These are phyloP conservation scores for Aspergillus brunneoviolaceus DNA, from an alignment of 2,329 filamentous ascomycete species.

Conservation along the genomic window DNA sequence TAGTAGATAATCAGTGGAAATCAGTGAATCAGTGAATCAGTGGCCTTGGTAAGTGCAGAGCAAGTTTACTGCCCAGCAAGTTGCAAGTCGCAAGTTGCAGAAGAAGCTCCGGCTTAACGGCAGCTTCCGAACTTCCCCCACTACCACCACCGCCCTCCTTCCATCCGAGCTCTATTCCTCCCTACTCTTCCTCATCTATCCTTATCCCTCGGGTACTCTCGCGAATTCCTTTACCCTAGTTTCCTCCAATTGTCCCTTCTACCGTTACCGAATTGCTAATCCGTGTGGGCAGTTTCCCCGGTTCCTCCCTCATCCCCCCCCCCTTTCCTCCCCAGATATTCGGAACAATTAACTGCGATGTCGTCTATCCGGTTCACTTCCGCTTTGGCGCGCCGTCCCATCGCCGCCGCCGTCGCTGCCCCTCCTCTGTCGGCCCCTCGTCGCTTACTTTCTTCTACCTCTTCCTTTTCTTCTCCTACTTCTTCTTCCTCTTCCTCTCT, in stretches of 20 bases:
- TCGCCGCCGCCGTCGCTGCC: conserved; percentile 31
- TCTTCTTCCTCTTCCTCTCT: conserved; percentile 28
- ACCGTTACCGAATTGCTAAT: conserved; percentile 14
- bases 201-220: conserved; percentile 33
- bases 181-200: conserved; percentile 1
- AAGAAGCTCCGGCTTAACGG: conserved; percentile 13
- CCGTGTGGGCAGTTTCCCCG: conserved; percentile 8
- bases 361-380: conserved; percentile 41
- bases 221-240: conserved; percentile 10
- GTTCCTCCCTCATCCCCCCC: conserved; percentile 14
- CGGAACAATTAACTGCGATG: conserved; percentile 26
- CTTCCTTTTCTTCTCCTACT: conserved; percentile 27
- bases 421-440: conserved; percentile 28
- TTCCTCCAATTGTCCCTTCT: conserved; percentile 10
- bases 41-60: not conserved
- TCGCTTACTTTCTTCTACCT: conserved; percentile 23
- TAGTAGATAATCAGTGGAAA: conserved; percentile 8
- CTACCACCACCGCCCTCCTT: conserved; percentile 29
- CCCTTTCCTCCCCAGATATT: conserved; percentile 11
- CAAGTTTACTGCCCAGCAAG: too few relatives aligned
- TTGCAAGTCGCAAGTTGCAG: not conserved
- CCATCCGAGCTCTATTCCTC: conserved; percentile 31
- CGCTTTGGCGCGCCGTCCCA: conserved; percentile 38
- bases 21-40: not conserved
- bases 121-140: conserved; percentile 23